Evolutionary conservation across 2,329 filamentous ascomycete genomes (phyloP).

Genomic region (Pestalotiopsis sp.): DNA sequence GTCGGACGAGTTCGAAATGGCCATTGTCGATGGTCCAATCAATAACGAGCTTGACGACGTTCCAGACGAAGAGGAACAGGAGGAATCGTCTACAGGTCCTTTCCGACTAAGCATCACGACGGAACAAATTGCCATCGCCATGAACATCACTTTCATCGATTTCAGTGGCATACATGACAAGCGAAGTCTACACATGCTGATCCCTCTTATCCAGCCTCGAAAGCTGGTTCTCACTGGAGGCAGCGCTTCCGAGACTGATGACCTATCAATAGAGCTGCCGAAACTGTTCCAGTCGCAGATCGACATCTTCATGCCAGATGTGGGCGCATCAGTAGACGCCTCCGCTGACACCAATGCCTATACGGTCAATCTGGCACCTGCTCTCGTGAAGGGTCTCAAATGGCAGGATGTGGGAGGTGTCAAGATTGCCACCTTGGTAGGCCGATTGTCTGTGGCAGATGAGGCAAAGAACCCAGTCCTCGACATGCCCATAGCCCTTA

Average conservation of each 20-base stretch:
- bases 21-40: slow-evolving; percentile 40
- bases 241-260: slow-evolving; percentile 73
- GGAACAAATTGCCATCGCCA: slow-evolving; percentile 66
- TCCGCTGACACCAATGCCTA: slow-evolving; percentile 98
- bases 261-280: slow-evolving; percentile 79
- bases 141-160: slow-evolving; percentile 85
- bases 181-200: slow-evolving; percentile 89
- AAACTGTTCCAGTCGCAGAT: slow-evolving; percentile 61
- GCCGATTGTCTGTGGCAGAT: slow-evolving; percentile 45
- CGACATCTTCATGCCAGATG: slow-evolving; percentile 79
- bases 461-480: slow-evolving; percentile 29
- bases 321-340: slow-evolving; percentile 79
- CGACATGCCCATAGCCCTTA: slow-evolving; percentile 28
- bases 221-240: slow-evolving; percentile 94
- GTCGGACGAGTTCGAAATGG: slow-evolving; percentile 50
- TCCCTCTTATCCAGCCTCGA: slow-evolving; percentile 89
- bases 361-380: slow-evolving; percentile 87
- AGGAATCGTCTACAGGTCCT: slow-evolving; percentile 61
- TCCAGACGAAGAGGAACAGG: slow-evolving; percentile 53
- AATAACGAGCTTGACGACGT: slow-evolving; percentile 61
- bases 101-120: slow-evolving; percentile 72
- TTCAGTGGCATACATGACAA: slow-evolving; percentile 93
- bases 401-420: slow-evolving; percentile 94
- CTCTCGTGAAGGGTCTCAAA: slow-evolving; percentile 81
- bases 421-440: slow-evolving; percentile 91